phyloP scores from a whole-genome alignment of 805 yeast species.

The Diddensiella transvaalensis region DNA sequence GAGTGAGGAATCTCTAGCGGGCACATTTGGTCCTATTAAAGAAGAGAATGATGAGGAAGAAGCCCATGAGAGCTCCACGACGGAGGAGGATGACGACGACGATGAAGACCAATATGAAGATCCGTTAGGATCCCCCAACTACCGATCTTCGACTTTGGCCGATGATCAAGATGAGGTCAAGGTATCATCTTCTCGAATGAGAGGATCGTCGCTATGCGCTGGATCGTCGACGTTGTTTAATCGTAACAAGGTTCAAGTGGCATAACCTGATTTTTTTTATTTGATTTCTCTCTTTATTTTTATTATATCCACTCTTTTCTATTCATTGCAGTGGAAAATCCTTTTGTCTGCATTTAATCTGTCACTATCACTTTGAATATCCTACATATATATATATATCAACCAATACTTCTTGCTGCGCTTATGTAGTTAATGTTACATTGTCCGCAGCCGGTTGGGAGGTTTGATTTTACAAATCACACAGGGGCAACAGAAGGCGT shows the following conservation, averaged over 20 bases:
- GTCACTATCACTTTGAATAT: no score
- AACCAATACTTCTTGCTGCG: no score
- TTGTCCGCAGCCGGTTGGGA: no score
- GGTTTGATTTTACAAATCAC: no score
- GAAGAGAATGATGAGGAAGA: not conserved
- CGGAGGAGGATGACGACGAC: not conserved
- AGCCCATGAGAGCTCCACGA: not conserved
- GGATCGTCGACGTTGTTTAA: not conserved
- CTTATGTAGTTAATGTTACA: no score
- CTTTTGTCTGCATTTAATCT: no score
- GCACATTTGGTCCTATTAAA: not conserved
- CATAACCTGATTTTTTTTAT: no score
- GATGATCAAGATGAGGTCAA: not conserved
- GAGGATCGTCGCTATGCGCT: not conserved
- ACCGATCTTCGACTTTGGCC: not conserved
- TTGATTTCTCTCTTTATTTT: no score
- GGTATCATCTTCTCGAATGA: not conserved
- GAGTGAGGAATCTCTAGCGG: not conserved
- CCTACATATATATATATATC: no score
- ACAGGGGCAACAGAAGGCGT: no score
- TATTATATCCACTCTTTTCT: no score
- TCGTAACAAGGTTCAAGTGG: not conserved
- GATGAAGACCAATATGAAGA: not conserved
- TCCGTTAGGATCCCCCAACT: not conserved
- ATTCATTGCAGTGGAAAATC: no score